Evolutionary conservation across 108 stramenopile genomes (phyloP).

Genomic region (Discostella stelligeroides): DNA sequence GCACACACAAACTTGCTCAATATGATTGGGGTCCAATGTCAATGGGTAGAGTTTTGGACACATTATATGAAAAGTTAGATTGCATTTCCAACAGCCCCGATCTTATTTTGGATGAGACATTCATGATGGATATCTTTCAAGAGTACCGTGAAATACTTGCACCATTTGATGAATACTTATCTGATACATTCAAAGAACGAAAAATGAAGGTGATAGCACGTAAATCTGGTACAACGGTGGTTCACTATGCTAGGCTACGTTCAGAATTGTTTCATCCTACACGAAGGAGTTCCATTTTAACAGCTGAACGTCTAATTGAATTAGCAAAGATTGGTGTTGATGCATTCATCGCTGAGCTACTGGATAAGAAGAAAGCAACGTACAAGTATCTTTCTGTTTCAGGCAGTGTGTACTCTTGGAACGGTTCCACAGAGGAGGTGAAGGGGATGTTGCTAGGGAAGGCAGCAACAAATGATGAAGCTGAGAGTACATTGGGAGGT

Average conservation of each 20-base stretch:
- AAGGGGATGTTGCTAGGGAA: constrained; percentile 11
- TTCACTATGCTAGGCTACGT: background rate
- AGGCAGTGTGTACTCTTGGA: constrained; percentile 3
- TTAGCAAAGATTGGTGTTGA: background rate
- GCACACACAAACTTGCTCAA: constrained; percentile 19
- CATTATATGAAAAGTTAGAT: constrained; percentile 3
- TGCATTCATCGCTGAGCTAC: constrained; percentile 4
- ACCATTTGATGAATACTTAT: constrained; percentile 9
- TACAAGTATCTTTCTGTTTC: constrained; percentile 12
- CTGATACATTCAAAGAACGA: background rate
- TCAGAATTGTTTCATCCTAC: constrained; percentile 2
- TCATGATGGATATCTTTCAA: background rate
- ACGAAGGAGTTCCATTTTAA: background rate
- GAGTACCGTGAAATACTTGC: background rate
- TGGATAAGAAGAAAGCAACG: constrained; percentile 27
- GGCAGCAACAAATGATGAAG: constrained; percentile 30
- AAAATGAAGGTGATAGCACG: background rate
- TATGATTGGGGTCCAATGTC: constrained; percentile 15
- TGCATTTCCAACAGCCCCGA: too few species aligned
- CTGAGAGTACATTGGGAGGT: constrained; percentile 20
- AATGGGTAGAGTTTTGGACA: constrained; percentile 19
- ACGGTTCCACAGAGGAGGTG: background rate
- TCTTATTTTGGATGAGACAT: constrained; percentile 15
- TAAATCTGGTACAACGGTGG: background rate
- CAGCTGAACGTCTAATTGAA: background rate